Evolutionary conservation across 1,284 basidiomycete species (phyloP).

Genomic region (Cystobasidiaceae sp.): DNA sequence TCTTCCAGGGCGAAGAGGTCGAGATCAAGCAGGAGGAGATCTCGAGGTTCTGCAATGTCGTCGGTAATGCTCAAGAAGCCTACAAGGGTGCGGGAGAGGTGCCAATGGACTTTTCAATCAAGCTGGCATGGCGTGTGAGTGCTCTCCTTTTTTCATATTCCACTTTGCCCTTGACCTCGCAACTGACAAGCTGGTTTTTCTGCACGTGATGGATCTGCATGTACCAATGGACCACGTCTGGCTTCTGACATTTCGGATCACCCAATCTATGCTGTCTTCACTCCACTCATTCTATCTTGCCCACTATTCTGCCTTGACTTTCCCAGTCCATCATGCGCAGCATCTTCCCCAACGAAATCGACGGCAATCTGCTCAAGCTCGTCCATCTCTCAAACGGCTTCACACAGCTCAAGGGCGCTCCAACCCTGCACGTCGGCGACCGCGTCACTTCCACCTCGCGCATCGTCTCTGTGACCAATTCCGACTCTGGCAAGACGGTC

Average conservation of each 20-base stretch:
- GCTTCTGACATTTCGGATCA: too few species aligned
- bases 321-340: conserved; percentile 87
- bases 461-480: conserved; percentile 84
- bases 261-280: neutral
- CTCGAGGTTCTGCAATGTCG: conserved; percentile 84
- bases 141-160: neutral
- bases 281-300: neutral
- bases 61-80: conserved; percentile 84
- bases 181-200: too few species aligned
- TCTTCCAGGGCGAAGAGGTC: conserved; percentile 76
- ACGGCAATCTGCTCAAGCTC: conserved; percentile 88
- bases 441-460: conserved; percentile 82
- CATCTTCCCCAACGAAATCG: conserved; percentile 85
- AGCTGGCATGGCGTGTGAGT: conserved; percentile 90
- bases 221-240: too few species aligned
- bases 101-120: conserved; percentile 98
- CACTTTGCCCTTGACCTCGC: too few species aligned
- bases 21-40: conserved; percentile 69
- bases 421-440: conserved; percentile 75
- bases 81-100: conserved; percentile 78
- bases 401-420: conserved; percentile 72
- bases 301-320: neutral
- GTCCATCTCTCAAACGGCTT: conserved; percentile 97
- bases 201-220: too few species aligned
- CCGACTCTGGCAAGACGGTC: conserved; percentile 72